Conservation (phyloP, 2,329 filamentous ascomycete species). For the Fusarium praegraminearum region DNA sequence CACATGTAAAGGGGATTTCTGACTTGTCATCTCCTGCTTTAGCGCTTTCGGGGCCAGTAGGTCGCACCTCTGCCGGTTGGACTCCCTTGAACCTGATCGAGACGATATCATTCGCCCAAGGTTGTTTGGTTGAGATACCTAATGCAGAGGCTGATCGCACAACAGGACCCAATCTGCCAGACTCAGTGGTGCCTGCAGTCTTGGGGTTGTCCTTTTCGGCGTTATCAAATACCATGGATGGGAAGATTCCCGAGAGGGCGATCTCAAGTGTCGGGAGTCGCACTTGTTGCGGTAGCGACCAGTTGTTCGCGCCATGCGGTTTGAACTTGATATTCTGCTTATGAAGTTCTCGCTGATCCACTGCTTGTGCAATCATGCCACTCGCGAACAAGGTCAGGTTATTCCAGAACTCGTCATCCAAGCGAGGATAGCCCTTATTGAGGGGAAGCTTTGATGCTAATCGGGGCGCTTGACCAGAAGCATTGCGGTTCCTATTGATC, state of each 20-base stretch:
- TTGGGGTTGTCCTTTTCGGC: slow-evolving; percentile 34
- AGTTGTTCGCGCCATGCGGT: slow-evolving; percentile 52
- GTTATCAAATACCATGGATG: slow-evolving; percentile 50
- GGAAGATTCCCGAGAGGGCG: slow-evolving; percentile 61
- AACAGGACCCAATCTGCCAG: slow-evolving; percentile 43
- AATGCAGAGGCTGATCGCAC: slow-evolving; percentile 36
- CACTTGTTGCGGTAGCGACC: slow-evolving; percentile 57
- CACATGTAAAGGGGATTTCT: slow-evolving; percentile 51
- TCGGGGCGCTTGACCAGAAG: slow-evolving; percentile 43
- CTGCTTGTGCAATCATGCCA: slow-evolving; percentile 64
- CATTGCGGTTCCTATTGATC: slow-evolving; percentile 44
- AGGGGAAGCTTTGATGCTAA: slow-evolving; percentile 59
- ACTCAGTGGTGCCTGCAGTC: slow-evolving; percentile 13
- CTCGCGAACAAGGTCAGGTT: slow-evolving; percentile 64
- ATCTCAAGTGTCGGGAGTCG: slow-evolving; percentile 63
- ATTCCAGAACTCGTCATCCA: slow-evolving; percentile 64
- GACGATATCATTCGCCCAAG: slow-evolving; percentile 71
- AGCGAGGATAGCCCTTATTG: slow-evolving; percentile 57
- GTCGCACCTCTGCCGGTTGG: slow-evolving; percentile 42
- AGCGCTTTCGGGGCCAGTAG: slow-evolving; percentile 20
- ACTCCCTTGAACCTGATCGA: slow-evolving; percentile 68
- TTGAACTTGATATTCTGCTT: slow-evolving; percentile 58
- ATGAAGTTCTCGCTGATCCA: slow-evolving; percentile 63
- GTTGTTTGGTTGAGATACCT: slow-evolving; percentile 47
- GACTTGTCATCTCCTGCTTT: slow-evolving; percentile 14